Conservation (phyloP, 2,329 filamentous ascomycete genomes). For the Stagonosporopsis tanaceti region DNA sequence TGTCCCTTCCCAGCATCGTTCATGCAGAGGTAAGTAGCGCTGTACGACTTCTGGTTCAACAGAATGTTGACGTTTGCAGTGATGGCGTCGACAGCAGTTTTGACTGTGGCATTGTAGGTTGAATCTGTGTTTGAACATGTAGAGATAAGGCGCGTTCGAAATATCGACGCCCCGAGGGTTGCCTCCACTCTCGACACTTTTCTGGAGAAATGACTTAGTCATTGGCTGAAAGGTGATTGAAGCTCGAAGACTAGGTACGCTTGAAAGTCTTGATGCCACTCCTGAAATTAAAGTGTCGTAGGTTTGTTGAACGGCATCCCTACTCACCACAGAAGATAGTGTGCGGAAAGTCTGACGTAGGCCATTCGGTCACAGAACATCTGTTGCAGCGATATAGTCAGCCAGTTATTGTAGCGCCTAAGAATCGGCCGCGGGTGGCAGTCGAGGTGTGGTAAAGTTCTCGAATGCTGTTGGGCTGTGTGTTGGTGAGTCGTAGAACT, state of each 20-base stretch:
- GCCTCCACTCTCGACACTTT: constrained; percentile 23
- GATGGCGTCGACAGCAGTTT: constrained; percentile 17
- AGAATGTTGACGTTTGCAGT: constrained; percentile 19
- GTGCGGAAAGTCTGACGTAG: constrained; percentile 29
- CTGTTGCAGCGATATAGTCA: constrained; percentile 23
- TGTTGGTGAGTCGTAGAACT: constrained; percentile 31
- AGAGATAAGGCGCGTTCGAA: constrained; percentile 27
- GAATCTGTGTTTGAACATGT: constrained; percentile 23
- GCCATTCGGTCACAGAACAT: constrained; percentile 20
- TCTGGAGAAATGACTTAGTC: constrained; percentile 27
- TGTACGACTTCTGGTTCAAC: constrained; percentile 4
- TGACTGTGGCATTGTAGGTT: constrained; percentile 18
- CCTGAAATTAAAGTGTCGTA: constrained; percentile 26
- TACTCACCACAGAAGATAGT: constrained; percentile 25
- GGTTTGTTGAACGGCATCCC: constrained; percentile 24
- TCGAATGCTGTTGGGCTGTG: constrained; percentile 24
- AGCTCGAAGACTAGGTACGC: constrained; percentile 13
- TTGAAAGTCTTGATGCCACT: constrained; percentile 13
- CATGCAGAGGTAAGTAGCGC: constrained; percentile 27
- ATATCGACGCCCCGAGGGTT: constrained; percentile 31
- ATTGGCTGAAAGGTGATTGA: constrained; percentile 33
- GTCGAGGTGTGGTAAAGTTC: constrained; percentile 31
- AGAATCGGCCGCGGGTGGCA: constrained; percentile 25
- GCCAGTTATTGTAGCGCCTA: constrained; percentile 23
- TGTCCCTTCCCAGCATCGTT: constrained; percentile 40